These are phyloP conservation scores for Ophiostoma piceae DNA, from an alignment of 2,329 filamentous ascomycete species.

Conservation along the genomic window DNA sequence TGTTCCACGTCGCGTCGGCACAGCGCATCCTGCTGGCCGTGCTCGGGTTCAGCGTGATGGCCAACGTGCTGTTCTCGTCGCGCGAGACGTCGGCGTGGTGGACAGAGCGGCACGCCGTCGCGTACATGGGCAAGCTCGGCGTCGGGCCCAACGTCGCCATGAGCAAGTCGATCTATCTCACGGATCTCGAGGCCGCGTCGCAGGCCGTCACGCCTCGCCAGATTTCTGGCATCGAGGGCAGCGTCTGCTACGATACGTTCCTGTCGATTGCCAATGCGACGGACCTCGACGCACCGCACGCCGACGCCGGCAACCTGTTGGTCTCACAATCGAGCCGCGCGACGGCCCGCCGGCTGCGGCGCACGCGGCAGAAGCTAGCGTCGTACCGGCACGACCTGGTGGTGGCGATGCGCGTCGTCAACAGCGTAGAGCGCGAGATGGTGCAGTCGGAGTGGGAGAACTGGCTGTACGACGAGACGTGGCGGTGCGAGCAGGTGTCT, in stretches of 20 bases:
- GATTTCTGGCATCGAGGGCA: neutral
- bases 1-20: constrained; percentile 64
- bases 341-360: constrained; percentile 61
- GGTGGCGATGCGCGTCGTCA: constrained; percentile 84
- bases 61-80: constrained; percentile 71
- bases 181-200: constrained; percentile 66
- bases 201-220: constrained; percentile 29
- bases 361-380: constrained; percentile 77
- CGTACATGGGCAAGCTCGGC: constrained; percentile 76
- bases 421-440: constrained; percentile 81
- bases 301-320: constrained; percentile 47
- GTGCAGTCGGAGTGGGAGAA: constrained; percentile 86
- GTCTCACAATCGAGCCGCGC: constrained; percentile 46
- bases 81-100: constrained; percentile 74
- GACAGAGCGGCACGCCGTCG: constrained; percentile 71
- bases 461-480: constrained; percentile 77
- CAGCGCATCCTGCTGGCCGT: constrained; percentile 68
- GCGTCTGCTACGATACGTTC: constrained; percentile 50
- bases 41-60: constrained; percentile 61
- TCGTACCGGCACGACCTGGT: constrained; percentile 83
- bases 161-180: constrained; percentile 78
- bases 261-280: constrained; percentile 52
- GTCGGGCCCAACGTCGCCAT: constrained; percentile 73
- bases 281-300: constrained; percentile 53
- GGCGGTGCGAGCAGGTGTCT: constrained; percentile 62